Base-by-base conservation (phyloP, 2,329 filamentous ascomycete species). In the Paecilomyces variotii region DNA sequence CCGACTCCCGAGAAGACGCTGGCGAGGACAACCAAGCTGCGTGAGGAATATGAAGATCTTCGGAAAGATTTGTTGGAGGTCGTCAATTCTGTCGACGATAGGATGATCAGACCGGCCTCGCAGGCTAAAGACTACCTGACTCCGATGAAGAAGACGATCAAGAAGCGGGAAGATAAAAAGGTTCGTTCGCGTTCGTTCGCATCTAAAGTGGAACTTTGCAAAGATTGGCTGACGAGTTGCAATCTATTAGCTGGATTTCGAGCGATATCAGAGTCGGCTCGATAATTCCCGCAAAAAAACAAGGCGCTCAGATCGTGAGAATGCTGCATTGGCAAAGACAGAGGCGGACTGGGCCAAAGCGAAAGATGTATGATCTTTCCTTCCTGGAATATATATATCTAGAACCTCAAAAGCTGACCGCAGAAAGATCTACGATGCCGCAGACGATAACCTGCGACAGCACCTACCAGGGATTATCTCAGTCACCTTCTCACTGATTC, bases 131-230 rank as follows among this genome's bases (percentile, higher is more conserved):
- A 87, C 56, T 83, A 78, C 57, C 80, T 93, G 60, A 84, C 86
- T 63, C 86, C 88, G 1, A 80, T 94, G 70, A 87, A 88, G 68
- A 94, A 91, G 76, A 87, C 86, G 0, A 90, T 95, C 68, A 94
- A 93, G 76, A 91, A 90, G 73, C 80, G 91, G 53, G 89, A 94
- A 69, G 89, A 92, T 67, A 89, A 86, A 74, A 87, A 90, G 76
- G 81, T 82, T 60, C 6, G 68, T 82, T 60, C 9, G 68, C 19
- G 19, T 19, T 19, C 19, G 19, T 19, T 19, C 19, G 19, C 19
- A 19, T 19, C 19, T 1, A 19, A 19, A 19, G 19, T 19, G 19
- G 19, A 19, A 19, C 19, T 19, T 19, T 19, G 19, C 19, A 19
- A 19, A 19, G 19, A 19, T 19, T 19, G 19, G 19, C 19, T 19